These are phyloP conservation scores for Bauhinia variegata DNA, from an alignment of 306 rosid genomes.

Conservation along the genomic window DNA sequence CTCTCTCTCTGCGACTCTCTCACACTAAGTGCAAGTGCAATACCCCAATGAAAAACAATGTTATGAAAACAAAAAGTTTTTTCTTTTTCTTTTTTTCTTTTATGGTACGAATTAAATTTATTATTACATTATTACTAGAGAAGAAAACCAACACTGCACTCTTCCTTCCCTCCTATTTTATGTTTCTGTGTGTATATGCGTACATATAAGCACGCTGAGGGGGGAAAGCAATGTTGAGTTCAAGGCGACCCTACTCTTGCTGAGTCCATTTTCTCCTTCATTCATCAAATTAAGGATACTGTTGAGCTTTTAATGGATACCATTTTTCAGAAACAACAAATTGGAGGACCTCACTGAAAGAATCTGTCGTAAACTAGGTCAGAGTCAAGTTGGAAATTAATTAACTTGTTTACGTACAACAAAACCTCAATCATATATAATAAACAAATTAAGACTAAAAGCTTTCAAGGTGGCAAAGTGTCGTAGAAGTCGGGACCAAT, in stretches of 20 bases:
- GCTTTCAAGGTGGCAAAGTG: slow-evolving; percentile 31
- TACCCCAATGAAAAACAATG: slow-evolving; percentile 30
- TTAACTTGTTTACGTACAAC: slow-evolving; percentile 37
- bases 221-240: too few species aligned
- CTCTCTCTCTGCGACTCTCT: too few species aligned
- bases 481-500: slow-evolving; percentile 5
- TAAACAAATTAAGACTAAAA: slow-evolving; percentile 27
- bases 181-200: too few species aligned
- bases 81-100: too few species aligned
- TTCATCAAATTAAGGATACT: slow-evolving; percentile 1
- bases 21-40: slow-evolving; percentile 27
- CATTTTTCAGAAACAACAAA: too few species aligned
- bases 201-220: too few species aligned
- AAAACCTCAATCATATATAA: background rate
- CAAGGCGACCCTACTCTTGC: too few species aligned
- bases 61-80: slow-evolving; percentile 44
- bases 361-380: slow-evolving; percentile 41
- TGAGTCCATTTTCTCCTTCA: background rate
- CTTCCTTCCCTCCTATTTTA: background rate
- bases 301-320: background rate
- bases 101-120: slow-evolving; percentile 23
- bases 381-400: slow-evolving; percentile 44
- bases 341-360: slow-evolving; percentile 29
- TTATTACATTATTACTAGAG: slow-evolving; percentile 13
- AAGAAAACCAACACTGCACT: slow-evolving; percentile 30